Evolutionary conservation across 1,284 basidiomycete species (phyloP), one percentile per base, ranked within the genome.

Genomic region (Neotropicomus parvogracilis): DNA sequence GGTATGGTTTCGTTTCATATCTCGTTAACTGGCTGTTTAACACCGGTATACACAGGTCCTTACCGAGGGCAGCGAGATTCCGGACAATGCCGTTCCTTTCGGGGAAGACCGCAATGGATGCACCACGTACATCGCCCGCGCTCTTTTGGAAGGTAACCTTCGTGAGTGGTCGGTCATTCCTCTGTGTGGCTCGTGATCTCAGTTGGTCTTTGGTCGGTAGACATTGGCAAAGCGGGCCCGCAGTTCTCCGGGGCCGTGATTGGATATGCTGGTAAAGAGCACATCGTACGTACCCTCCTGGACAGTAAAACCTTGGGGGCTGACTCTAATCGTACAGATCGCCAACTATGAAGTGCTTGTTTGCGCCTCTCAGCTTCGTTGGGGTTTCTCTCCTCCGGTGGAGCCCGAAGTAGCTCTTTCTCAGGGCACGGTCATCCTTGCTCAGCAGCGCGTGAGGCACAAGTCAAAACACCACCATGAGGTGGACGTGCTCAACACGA

Each of bases 351-450:
- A 65, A 40, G 59, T 68, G 21, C 60, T 65, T 14, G 65, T 68
- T 10, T 68, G 59, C 38, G 63, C 63, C 21, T 66, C 66, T 13
- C 63, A 66, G 41, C 60, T 65, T 28, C 65, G 62, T 13, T 65
- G 63, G 63, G 65, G 62, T 13, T 62, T 65, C 36, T n/a, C 63
- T 31, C 35, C 65, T 26, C 14, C 47, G 8, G 26, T 46, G 2
- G 54, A 48, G 14, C 3, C 35, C 7, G 52, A 59, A 5, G 41
- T 44, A 1, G 29, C 40, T 27, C 56, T 64, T 17, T 9, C 49
- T n/a, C 66, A 60, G 44, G 66, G 63, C 2, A 68, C 66, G 0
- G 60, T 68, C 31, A 42, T 65, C 36, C 59, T 65, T 38, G 60
- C 66, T 29, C 64, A 67, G 38, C 65, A 69, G 21, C 57, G 28